Conservation (phyloP, 2,329 filamentous ascomycete genomes). For the Penicillium sclerotigenum region DNA sequence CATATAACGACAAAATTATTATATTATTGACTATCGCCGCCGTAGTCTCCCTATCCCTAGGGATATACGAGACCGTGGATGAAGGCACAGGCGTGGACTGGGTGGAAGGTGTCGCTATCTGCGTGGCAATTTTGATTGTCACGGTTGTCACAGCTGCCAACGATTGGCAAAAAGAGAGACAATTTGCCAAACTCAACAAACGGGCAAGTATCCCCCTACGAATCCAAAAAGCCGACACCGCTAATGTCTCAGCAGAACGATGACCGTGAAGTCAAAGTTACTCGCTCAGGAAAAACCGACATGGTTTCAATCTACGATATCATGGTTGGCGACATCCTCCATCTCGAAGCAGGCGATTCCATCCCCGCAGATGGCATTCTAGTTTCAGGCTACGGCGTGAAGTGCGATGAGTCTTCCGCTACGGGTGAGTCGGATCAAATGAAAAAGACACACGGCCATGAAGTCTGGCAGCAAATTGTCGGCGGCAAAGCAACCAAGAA, state of each 20-base stretch:
- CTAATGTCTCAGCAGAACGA: conserved; percentile 52
- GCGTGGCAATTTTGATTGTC: conserved; percentile 63
- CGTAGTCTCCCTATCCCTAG: conserved; percentile 64
- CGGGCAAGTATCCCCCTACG: conserved; percentile 29
- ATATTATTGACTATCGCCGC: conserved; percentile 68
- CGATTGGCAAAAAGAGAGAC: conserved; percentile 66
- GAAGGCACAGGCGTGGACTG: conserved; percentile 55
- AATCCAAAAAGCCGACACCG: not conserved
- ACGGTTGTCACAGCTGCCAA: conserved; percentile 62
- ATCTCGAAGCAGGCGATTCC: conserved; percentile 67
- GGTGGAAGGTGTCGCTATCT: conserved; percentile 67
- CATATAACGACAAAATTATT: conserved; percentile 71
- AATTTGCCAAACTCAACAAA: conserved; percentile 61
- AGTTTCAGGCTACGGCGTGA: conserved; percentile 62
- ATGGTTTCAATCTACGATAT: conserved; percentile 65
- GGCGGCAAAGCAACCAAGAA: conserved; percentile 53
- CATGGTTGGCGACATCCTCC: conserved; percentile 66
- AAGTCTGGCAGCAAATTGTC: conserved; percentile 57
- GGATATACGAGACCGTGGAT: conserved; percentile 64
- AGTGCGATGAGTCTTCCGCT: conserved; percentile 70
- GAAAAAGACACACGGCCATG: conserved; percentile 61
- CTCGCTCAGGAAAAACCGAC: conserved; percentile 63
- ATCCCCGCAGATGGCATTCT: conserved; percentile 69
- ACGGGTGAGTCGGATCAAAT: conserved; percentile 72
- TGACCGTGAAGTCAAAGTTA: conserved; percentile 63